Percentiles rank a stretch among this genome's conserved stretches.
These are phyloP conservation scores for Cyanidioschyzon merolae DNA, from an alignment of 23 red algal genomes.

Conservation along the genomic window DNA sequence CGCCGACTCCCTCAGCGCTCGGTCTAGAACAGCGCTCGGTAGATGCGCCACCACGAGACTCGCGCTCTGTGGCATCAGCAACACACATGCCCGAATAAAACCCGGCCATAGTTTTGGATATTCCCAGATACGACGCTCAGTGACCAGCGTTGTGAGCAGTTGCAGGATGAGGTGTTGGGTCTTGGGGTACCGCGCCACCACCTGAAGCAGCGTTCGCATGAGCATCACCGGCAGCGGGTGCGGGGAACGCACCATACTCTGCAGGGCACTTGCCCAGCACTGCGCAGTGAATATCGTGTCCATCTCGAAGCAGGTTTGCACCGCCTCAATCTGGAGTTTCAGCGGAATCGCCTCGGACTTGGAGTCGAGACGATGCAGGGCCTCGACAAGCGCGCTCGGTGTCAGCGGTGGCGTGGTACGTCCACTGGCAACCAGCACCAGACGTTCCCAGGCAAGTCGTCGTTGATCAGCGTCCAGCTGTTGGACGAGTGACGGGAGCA, in stretches of 20 bases:
- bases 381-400: neutral
- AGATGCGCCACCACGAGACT: neutral
- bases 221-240: conserved; percentile 8
- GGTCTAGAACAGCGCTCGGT: neutral
- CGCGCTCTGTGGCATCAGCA: neutral
- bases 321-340: neutral
- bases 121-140: conserved; percentile 5
- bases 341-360: neutral
- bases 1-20: neutral
- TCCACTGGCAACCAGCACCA: neutral
- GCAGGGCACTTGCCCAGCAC: neutral
- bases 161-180: neutral
- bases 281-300: neutral
- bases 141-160: neutral
- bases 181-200: conserved; percentile 4
- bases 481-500: neutral
- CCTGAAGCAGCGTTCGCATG: conserved; percentile 1
- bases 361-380: neutral
- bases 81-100: neutral
- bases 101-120: neutral
- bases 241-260: neutral
- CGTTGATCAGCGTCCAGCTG: neutral
- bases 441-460: neutral
- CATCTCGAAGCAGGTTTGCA: conserved; percentile 7
- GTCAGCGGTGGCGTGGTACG: neutral